A percentile compares a stretch with the other conserved stretches of the same genome.
Conservation (phyloP, 345 rosid species). For the Aquilaria sinensis region DNA sequence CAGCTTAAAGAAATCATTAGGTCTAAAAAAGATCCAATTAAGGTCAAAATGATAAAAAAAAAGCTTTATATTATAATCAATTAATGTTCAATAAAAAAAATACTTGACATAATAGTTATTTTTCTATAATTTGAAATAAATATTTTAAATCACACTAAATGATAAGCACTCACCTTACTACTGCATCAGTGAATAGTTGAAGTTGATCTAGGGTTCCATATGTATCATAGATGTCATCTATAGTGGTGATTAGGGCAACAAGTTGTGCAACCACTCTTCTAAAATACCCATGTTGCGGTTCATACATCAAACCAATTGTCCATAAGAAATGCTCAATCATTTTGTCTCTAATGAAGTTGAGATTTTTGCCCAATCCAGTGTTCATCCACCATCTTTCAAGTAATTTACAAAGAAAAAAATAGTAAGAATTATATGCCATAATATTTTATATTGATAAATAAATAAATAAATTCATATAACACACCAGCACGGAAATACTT, state of each 20-base stretch:
- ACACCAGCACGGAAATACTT: no score
- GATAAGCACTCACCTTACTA: conserved; percentile 4
- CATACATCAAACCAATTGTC: background rate
- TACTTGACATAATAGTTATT: no score
- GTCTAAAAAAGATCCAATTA: no score
- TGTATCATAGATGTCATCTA: conserved; percentile 15
- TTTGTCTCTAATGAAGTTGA: conserved; percentile 11
- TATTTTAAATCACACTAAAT: no score
- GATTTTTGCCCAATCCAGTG: background rate
- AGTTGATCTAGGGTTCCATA: conserved; percentile 18
- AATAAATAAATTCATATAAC: no score
- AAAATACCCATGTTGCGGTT: conserved; percentile 8
- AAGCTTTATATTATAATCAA: no score
- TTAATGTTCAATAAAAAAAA: no score
- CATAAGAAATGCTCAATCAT: conserved; percentile 4
- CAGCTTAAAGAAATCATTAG: no score
- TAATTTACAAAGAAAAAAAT: background rate
- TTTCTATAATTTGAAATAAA: no score
- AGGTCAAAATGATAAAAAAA: no score
- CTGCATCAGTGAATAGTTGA: conserved; percentile 10
- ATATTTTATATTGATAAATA: no score
- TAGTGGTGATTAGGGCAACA: conserved; percentile 4
- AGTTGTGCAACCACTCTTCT: conserved; percentile 5
- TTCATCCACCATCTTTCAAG: conserved; percentile 2
- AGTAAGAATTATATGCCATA: no score